Evolutionary conservation across 2,329 filamentous ascomycete species (phyloP).

Genomic region (Cytospora piceicola): DNA sequence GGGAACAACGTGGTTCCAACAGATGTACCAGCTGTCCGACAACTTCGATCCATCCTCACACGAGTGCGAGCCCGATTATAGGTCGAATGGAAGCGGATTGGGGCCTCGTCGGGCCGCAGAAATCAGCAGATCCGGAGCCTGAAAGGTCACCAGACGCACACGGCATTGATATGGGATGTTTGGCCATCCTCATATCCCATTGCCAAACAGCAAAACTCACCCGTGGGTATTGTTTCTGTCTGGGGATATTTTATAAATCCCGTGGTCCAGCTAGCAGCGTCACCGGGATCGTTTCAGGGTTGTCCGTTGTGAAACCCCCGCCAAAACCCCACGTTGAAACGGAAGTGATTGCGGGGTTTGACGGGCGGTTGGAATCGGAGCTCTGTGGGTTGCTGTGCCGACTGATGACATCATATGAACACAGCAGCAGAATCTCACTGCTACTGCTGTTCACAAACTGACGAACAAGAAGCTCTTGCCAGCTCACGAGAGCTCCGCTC

Average conservation of each 20-base stretch:
- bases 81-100: constrained; percentile 6
- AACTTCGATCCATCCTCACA: constrained; percentile 46
- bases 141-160: constrained; percentile 10
- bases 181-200: neutral
- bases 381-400: constrained; percentile 29
- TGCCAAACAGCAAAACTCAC: neutral
- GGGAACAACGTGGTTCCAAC: constrained; percentile 33
- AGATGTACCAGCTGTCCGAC: constrained; percentile 42
- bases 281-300: neutral
- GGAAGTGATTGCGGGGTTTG: constrained; percentile 16
- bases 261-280: neutral
- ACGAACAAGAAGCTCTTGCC: neutral
- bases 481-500: neutral
- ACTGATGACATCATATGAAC: constrained; percentile 32
- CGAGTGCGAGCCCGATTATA: constrained; percentile 42
- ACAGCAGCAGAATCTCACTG: neutral
- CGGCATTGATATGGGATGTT: neutral
- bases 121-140: neutral
- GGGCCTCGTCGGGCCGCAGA: constrained; percentile 25
- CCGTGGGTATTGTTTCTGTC: neutral
- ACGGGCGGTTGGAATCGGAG: constrained; percentile 4
- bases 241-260: neutral
- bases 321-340: neutral
- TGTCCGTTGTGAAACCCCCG: neutral
- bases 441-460: no score